phyloP scores from a whole-genome alignment of 1,284 basidiomycete species.

The Cryptococcus neoformans region DNA sequence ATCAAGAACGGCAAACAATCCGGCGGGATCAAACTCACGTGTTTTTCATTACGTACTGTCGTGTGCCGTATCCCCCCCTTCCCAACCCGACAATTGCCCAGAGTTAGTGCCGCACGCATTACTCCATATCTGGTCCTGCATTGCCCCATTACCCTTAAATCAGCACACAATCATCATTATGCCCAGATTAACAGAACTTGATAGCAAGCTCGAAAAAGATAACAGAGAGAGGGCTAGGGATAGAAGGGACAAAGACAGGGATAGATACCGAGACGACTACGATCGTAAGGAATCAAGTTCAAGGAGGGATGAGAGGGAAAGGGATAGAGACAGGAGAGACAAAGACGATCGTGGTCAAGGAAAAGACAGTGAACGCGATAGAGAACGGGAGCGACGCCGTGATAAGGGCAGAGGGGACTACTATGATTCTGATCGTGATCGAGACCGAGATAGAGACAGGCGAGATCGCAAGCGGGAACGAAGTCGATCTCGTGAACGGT shows the following conservation, averaged over 20 bases:
- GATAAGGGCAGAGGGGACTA: conserved; percentile 25
- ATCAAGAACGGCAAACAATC: no score
- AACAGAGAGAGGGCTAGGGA: conserved; percentile 8
- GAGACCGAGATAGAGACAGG: conserved; percentile 19
- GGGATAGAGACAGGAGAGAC: conserved; percentile 14
- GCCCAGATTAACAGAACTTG: neutral
- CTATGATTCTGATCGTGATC: conserved; percentile 18
- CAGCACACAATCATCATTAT: neutral
- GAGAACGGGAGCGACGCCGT: conserved; percentile 18
- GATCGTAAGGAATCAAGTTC: conserved; percentile 10
- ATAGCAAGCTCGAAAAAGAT: conserved; percentile 4
- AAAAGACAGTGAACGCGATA: conserved; percentile 16
- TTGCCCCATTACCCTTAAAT: no score
- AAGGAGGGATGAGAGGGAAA: conserved; percentile 7
- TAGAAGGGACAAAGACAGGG: conserved; percentile 9
- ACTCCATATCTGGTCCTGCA: no score
- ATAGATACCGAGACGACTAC: conserved; percentile 2
- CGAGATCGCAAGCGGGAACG: conserved; percentile 22
- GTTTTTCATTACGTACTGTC: no score
- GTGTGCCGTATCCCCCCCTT: no score
- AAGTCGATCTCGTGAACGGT: conserved; percentile 27
- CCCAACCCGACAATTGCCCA: no score
- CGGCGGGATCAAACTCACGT: no score
- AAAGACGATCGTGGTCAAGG: conserved; percentile 7
- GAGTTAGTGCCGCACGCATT: no score